These are phyloP conservation scores for Acer saccharum DNA, from an alignment of 345 rosid species.

Conservation along the genomic window DNA sequence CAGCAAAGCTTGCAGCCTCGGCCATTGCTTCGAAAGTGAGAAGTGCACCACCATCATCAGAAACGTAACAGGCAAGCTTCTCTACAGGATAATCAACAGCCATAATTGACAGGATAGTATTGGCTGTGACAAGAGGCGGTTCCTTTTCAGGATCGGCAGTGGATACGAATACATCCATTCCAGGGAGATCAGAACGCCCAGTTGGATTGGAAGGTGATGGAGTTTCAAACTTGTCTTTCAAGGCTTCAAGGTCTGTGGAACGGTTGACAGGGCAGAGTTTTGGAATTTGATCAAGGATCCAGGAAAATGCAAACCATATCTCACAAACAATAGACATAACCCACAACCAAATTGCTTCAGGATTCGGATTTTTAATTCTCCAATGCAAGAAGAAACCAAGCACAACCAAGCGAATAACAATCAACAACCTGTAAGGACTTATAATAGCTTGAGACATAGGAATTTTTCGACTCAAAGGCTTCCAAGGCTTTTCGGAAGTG, in stretches of 20 bases:
- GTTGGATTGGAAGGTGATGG: constrained; percentile 90
- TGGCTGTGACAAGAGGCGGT: constrained; percentile 86
- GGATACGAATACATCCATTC: constrained; percentile 83
- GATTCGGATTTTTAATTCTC: constrained; percentile 76
- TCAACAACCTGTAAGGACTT: constrained; percentile 85
- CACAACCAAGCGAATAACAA: constrained; percentile 59
- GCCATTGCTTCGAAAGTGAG: constrained; percentile 98
- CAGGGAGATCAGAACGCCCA: constrained; percentile 92
- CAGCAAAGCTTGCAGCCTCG: constrained; percentile 94
- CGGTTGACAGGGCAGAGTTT: constrained; percentile 82
- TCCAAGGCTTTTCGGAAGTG: constrained; percentile 84
- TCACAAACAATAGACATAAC: constrained; percentile 78
- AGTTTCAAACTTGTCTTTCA: constrained; percentile 84
- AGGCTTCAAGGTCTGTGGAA: constrained; percentile 77
- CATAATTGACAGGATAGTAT: constrained; percentile 84
- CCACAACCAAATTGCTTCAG: constrained; percentile 92
- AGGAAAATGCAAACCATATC: constrained; percentile 91
- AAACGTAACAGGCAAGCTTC: constrained; percentile 75
- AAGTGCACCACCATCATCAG: constrained; percentile 97
- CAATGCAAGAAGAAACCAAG: constrained; percentile 76
- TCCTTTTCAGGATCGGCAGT: constrained; percentile 97
- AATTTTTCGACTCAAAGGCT: constrained; percentile 68
- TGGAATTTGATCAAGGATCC: constrained; percentile 92
- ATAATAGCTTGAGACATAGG: constrained; percentile 60
- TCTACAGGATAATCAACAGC: constrained; percentile 93